Evolutionary conservation across 208 protist genomes (phyloP), one percentile per base, ranked within the genome.

Genomic region (Acanthamoeba healyi): DNA sequence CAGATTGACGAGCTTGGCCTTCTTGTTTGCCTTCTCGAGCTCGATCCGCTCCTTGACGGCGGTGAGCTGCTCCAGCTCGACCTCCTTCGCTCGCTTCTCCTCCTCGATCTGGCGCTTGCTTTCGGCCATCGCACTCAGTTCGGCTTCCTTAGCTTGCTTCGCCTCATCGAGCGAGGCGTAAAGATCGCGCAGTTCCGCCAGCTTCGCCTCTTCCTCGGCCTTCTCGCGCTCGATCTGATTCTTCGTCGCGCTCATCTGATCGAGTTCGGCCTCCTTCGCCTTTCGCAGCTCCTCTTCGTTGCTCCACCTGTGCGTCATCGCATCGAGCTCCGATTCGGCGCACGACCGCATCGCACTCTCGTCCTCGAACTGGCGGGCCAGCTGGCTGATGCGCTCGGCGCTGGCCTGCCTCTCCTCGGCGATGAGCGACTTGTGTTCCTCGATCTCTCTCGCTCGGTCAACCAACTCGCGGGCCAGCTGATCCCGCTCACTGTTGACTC

Each of bases 221-320:
- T 89, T 89, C 54, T 67, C 15, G 29, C 34, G 26, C 42, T 51
- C 81, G 29, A 89, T 2, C 36, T 89, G 22, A 0, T 29, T 42
- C 46, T 61, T 89, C 42, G 44, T 42, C 12, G 67, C 54, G 9
- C 19, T 14, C 42, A 61, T 17, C 29, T 36, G 49, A 17, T n/a
- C 81, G 29, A 89, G 81, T 42, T 89, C 81, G 29, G 32, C 12
- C 81, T 89, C 81, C 42, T 51, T 89, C 17, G n/a, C 70, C 70
- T 81, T 81, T 2, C 70, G 70, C 15, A 46, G 32, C 70, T 38
- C 70, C 38, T 81, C 70, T 22, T 81, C 70, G 19, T 4, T 24
- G 29, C 32, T 32, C 17, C 29, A 44, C 17, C 70, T n/a, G 10
- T 44, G 29, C 0, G 32, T 29, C 38, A 81, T 24, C 36, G 29